These are phyloP conservation scores for Vachellia pachyceras DNA, from an alignment of 306 rosid genomes.

Conservation along the genomic window DNA sequence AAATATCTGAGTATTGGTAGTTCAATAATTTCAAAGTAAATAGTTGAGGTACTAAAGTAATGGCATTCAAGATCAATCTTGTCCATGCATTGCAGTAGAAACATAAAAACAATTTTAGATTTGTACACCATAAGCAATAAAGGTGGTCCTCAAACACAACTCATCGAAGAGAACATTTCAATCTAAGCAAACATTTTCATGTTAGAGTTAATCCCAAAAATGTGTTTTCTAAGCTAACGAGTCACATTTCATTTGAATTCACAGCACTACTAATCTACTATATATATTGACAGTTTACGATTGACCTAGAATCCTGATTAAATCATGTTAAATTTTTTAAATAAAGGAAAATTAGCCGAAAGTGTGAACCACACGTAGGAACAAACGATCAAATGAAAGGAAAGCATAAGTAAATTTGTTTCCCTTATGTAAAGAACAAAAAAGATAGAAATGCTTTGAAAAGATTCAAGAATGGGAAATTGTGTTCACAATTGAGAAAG, in stretches of 20 bases:
- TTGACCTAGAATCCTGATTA: too few species aligned
- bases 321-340: too few species aligned
- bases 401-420: neutral
- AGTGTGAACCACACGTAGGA: too few species aligned
- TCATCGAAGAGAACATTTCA: neutral
- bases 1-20: neutral
- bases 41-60: neutral
- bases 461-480: too few species aligned
- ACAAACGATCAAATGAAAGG: too few species aligned
- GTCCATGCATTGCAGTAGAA: neutral
- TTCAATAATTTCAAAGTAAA: too few species aligned
- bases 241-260: neutral
- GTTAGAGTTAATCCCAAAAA: neutral
- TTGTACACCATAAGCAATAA: neutral
- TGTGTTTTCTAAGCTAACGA: neutral
- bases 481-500: neutral
- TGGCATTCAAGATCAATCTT: neutral
- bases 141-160: neutral
- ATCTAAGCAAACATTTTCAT: neutral
- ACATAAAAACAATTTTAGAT: neutral
- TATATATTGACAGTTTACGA: too few species aligned
- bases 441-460: neutral
- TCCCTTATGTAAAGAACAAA: neutral
- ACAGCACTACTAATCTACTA: neutral
- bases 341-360: too few species aligned